Evolutionary conservation across 371 early-diverging fungal species (phyloP).

Genomic region (Batkoa obscura): DNA sequence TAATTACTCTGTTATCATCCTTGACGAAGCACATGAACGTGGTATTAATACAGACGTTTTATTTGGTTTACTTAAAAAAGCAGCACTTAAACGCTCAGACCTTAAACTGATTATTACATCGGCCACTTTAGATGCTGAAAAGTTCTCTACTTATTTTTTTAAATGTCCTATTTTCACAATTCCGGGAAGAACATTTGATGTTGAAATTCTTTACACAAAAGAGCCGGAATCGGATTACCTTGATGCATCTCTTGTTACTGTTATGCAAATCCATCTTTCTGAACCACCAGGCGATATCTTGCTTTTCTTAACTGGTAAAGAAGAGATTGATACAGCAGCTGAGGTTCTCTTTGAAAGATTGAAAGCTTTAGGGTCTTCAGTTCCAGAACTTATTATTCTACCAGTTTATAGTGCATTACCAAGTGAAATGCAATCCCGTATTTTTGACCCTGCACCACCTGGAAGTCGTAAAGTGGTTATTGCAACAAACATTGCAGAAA

Average conservation of each 20-base stretch:
- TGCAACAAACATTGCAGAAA: conserved; percentile 60
- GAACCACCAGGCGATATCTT: conserved; percentile 58
- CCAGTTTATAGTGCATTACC: conserved; percentile 59
- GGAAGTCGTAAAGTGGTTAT: conserved; percentile 60
- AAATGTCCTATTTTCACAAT: conserved; percentile 82
- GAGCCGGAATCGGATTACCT: conserved; percentile 38
- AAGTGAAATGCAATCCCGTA: conserved; percentile 34
- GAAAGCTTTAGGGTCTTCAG: not conserved
- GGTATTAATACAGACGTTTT: conserved; percentile 93
- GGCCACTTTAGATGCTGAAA: conserved; percentile 94
- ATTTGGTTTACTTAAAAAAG: conserved; percentile 84
- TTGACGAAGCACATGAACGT: conserved; percentile 99
- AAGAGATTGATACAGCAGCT: conserved; percentile 49
- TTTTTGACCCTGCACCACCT: conserved; percentile 39
- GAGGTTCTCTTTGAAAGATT: not conserved
- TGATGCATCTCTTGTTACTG: conserved; percentile 32
- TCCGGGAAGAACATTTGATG: conserved; percentile 37
- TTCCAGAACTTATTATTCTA: not conserved
- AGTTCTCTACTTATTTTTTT: conserved; percentile 77
- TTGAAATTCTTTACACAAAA: conserved; percentile 37
- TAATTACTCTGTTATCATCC: conserved; percentile 83
- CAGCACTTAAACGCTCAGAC: conserved; percentile 65
- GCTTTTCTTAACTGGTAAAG: conserved; percentile 66
- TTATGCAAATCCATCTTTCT: conserved; percentile 38
- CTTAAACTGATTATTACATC: conserved; percentile 87